Evolutionary conservation across 768 basidiomycete species (phyloP).

Genomic region (Bullera alba): DNA sequence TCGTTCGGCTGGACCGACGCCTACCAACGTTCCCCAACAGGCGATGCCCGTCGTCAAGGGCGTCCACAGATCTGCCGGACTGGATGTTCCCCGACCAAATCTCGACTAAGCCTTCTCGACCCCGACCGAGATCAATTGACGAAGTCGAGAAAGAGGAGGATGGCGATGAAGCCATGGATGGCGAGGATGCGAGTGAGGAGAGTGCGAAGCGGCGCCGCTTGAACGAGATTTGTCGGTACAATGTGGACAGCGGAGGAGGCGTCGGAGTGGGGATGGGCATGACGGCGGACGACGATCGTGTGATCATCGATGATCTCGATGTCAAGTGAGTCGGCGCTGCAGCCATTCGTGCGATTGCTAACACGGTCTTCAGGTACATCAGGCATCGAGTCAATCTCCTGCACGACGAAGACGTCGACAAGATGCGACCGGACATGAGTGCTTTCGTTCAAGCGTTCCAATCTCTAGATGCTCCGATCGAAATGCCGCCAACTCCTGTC

Average conservation of each 20-base stretch:
- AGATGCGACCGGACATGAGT: slow-evolving; percentile 24
- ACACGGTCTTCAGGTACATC: slow-evolving; percentile 24
- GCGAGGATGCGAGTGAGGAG: slow-evolving; percentile 22
- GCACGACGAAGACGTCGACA: slow-evolving; percentile 27
- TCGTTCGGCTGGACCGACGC: slow-evolving; percentile 67
- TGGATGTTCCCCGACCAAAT: slow-evolving; percentile 28
- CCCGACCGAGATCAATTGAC: slow-evolving; percentile 29
- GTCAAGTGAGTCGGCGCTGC: slow-evolving; percentile 17
- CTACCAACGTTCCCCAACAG: slow-evolving; percentile 10
- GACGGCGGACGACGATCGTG: slow-evolving; percentile 37
- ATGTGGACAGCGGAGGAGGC: slow-evolving; percentile 37
- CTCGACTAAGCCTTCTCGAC: not conserved
- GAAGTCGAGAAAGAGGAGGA: slow-evolving; percentile 16
- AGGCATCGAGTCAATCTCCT: slow-evolving; percentile 31
- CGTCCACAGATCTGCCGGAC: slow-evolving; percentile 6
- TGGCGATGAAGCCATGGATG: slow-evolving; percentile 16
- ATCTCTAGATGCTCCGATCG: slow-evolving; percentile 22
- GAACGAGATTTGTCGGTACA: slow-evolving; percentile 47
- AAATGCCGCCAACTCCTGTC: slow-evolving; percentile 28
- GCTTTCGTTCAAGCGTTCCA: slow-evolving; percentile 18
- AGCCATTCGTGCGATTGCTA: not conserved
- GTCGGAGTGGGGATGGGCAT: slow-evolving; percentile 45
- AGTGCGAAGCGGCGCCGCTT: slow-evolving; percentile 29
- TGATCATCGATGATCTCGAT: slow-evolving; percentile 48
- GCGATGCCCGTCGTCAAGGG: not conserved